Percentiles rank a stretch among this genome's conserved stretches.
Evolutionary conservation across 2,329 filamentous ascomycete species (phyloP).

Genomic region (Penicillium brasilianum): DNA sequence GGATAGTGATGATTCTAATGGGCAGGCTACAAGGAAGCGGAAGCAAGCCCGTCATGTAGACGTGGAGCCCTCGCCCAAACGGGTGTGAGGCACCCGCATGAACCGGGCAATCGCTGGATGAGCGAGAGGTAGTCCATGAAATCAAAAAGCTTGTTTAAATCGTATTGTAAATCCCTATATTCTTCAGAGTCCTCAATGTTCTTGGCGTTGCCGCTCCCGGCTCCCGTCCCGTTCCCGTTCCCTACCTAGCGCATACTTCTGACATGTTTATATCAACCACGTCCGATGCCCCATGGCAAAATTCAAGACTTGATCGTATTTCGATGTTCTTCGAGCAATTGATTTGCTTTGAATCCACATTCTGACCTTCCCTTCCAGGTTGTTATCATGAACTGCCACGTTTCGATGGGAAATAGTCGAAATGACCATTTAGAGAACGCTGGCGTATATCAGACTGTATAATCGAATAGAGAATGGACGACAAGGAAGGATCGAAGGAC

Average conservation of each 20-base stretch:
- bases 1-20: slow-evolving; percentile 27
- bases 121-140: background rate
- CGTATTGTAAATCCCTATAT: background rate
- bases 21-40: slow-evolving; percentile 36
- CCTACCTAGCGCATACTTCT: background rate
- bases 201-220: background rate
- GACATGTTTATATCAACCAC: background rate
- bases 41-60: slow-evolving; percentile 35
- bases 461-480: background rate
- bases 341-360: background rate
- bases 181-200: background rate
- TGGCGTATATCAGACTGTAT: background rate
- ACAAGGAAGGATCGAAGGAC: background rate
- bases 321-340: background rate
- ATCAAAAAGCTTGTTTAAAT: background rate
- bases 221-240: background rate
- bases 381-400: background rate
- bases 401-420: background rate
- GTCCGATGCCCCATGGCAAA: background rate
- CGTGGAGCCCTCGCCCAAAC: slow-evolving; percentile 20
- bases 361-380: background rate
- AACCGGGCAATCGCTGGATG: background rate
- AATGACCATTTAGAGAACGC: background rate
- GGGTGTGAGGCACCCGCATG: slow-evolving; percentile 10
- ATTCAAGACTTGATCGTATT: background rate